A percentile compares a stretch with the other conserved stretches of the same genome.
Conservation (phyloP, 306 rosid species). For the Nissolia schottii region DNA sequence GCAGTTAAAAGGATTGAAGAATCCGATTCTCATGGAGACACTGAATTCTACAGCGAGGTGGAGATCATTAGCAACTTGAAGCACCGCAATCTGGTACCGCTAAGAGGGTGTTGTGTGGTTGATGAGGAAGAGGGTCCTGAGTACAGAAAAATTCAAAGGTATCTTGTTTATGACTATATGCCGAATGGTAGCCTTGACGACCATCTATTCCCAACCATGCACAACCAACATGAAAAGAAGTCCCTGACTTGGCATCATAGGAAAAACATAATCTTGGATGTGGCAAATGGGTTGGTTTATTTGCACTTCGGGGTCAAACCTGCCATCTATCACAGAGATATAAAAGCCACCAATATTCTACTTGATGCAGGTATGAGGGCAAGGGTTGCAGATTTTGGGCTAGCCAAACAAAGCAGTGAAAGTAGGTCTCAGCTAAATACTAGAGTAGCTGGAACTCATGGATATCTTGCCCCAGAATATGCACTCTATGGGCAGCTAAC, state of each 20-base stretch:
- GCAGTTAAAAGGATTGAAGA: conserved; percentile 81
- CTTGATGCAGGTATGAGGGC: conserved; percentile 80
- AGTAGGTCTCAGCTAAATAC: conserved; percentile 83
- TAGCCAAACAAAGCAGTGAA: conserved; percentile 69
- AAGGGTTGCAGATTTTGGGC: conserved; percentile 87
- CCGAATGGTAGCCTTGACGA: conserved; percentile 83
- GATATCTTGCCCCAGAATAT: conserved; percentile 90
- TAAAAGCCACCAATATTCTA: conserved; percentile 84
- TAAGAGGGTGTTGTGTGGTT: conserved; percentile 86
- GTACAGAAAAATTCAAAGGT: conserved; percentile 46
- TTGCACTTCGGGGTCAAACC: conserved; percentile 92
- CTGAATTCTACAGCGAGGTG: conserved; percentile 77
- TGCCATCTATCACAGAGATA: conserved; percentile 83
- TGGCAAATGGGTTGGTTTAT: conserved; percentile 81
- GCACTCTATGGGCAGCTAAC: conserved; percentile 93
- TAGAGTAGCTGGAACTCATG: conserved; percentile 90
- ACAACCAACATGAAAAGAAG: conserved; percentile 25
- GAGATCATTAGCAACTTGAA: conserved; percentile 85
- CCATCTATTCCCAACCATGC: conserved; percentile 46
- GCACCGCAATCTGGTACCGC: conserved; percentile 78
- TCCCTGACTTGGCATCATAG: conserved; percentile 85
- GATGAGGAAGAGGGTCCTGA: conserved; percentile 44
- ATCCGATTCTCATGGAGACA: conserved; percentile 66
- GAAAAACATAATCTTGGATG: conserved; percentile 78
- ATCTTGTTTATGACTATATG: conserved; percentile 85